Percentiles rank a stretch among this genome's conserved stretches.
Evolutionary conservation across 1,139 yeast genomes (phyloP).

Genomic region (Dujonia santamariae): DNA sequence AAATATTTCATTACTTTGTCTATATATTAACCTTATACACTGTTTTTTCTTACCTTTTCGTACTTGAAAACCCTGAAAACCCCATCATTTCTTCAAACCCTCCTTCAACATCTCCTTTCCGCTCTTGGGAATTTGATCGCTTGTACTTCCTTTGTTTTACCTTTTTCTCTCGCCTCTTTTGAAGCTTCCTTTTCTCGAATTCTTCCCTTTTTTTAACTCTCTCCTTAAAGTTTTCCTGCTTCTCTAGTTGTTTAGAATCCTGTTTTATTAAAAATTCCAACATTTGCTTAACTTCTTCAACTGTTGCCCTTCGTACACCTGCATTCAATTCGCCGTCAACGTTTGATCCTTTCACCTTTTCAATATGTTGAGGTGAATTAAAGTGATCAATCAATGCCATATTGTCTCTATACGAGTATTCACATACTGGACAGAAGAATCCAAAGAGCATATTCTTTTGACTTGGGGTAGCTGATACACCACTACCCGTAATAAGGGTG

Average conservation of each 20-base stretch:
- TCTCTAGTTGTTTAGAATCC: conserved; percentile 17
- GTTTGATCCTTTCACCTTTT: conserved; percentile 15
- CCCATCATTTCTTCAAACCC: conserved; percentile 55
- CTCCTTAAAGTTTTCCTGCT: conserved; percentile 19
- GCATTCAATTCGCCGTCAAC: conserved; percentile 17
- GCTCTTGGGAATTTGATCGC: too few species aligned
- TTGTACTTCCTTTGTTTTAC: conserved; percentile 11
- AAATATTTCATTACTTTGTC: not conserved
- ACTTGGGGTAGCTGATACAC: conserved; percentile 11
- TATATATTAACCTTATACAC: not conserved
- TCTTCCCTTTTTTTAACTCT: conserved; percentile 41
- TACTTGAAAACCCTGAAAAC: conserved; percentile 46
- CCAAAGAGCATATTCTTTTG: conserved; percentile 63
- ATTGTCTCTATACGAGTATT: conserved; percentile 76
- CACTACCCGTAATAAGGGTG: conserved; percentile 28
- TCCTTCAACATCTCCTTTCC: conserved; percentile 10
- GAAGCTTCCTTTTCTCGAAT: conserved; percentile 38
- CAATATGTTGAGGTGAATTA: conserved; percentile 62
- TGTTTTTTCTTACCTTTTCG: conserved; percentile 21
- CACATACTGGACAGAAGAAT: conserved; percentile 78
- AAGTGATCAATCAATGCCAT: conserved; percentile 80
- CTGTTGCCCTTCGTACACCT: conserved; percentile 31
- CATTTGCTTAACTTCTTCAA: conserved; percentile 29
- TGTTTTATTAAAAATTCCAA: conserved; percentile 28
- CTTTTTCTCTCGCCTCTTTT: conserved; percentile 21